These are phyloP conservation scores for Diplotaxis tenuifolia DNA, from an alignment of 345 rosid species.

Conservation along the genomic window DNA sequence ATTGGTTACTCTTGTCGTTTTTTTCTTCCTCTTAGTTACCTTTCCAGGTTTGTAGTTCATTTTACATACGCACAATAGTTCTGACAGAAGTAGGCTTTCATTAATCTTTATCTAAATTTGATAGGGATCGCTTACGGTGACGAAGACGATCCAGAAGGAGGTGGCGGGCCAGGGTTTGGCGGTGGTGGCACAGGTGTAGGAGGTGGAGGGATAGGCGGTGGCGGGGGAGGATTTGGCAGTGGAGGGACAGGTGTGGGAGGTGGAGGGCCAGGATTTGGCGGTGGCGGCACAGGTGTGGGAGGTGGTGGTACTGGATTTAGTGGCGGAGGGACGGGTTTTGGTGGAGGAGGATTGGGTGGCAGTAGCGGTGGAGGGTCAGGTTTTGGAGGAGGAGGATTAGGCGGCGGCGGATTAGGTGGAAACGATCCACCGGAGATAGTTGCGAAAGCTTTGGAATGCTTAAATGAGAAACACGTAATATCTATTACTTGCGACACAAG, in stretches of 20 bases:
- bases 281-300: not conserved
- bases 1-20: conserved; percentile 33
- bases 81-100: conserved; percentile 6
- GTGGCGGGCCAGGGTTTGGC: conserved; percentile 13
- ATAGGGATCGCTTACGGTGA: conserved; percentile 42
- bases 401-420: conserved; percentile 23
- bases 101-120: not conserved
- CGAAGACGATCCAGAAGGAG: conserved; percentile 38
- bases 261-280: not conserved
- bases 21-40: conserved; percentile 37
- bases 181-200: conserved; percentile 25
- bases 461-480: conserved; percentile 58
- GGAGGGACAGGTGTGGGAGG: conserved; percentile 9
- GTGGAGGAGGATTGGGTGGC: conserved; percentile 8
- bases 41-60: conserved; percentile 35
- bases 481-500: conserved; percentile 4
- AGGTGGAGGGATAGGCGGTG: conserved; percentile 15
- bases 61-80: not conserved
- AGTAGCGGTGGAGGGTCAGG: conserved; percentile 3
- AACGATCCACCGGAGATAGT: conserved; percentile 56
- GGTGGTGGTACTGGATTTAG: not conserved
- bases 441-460: conserved; percentile 73
- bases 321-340: conserved; percentile 16
- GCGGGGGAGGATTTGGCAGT: not conserved
- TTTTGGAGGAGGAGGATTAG: conserved; percentile 29